These are phyloP conservation scores for Suillus spraguei DNA, from an alignment of 768 basidiomycete species.

Conservation along the genomic window DNA sequence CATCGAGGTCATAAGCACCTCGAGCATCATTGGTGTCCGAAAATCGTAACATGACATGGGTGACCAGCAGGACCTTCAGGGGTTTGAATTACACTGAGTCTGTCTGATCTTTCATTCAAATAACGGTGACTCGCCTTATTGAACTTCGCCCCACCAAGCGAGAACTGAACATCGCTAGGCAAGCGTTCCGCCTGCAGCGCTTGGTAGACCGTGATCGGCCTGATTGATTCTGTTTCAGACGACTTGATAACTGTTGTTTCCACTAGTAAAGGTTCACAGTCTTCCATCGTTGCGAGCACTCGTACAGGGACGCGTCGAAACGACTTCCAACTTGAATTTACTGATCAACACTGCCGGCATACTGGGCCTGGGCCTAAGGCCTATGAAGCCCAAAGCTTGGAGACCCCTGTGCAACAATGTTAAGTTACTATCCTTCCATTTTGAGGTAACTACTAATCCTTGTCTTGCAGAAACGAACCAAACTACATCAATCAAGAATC, in stretches of 20 bases:
- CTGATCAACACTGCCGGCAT: background rate
- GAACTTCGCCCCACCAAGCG: conserved; percentile 47
- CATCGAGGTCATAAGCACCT: conserved; percentile 33
- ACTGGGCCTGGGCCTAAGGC: background rate
- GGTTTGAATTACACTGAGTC: background rate
- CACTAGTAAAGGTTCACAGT: conserved; percentile 13
- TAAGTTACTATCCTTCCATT: background rate
- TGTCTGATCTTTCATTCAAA: conserved; percentile 1
- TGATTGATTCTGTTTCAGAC: conserved; percentile 22
- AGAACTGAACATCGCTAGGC: conserved; percentile 44
- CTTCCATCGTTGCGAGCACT: conserved; percentile 11
- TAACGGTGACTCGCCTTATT: conserved; percentile 32
- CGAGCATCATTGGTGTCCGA: conserved; percentile 15
- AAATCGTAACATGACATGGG: conserved; percentile 34
- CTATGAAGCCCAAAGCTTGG: background rate
- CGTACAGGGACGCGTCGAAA: background rate
- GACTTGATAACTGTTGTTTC: conserved; percentile 11
- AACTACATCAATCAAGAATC: conserved; percentile 1
- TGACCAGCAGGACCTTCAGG: conserved; percentile 52
- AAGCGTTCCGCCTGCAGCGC: conserved; percentile 44
- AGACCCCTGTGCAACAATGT: background rate
- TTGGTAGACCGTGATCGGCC: conserved; percentile 62
- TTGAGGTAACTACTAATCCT: conserved; percentile 12
- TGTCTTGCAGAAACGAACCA: conserved; percentile 3
- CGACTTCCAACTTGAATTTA: background rate